Conservation (phyloP, 176 grass and related monocot species). For the Avena sativa region DNA sequence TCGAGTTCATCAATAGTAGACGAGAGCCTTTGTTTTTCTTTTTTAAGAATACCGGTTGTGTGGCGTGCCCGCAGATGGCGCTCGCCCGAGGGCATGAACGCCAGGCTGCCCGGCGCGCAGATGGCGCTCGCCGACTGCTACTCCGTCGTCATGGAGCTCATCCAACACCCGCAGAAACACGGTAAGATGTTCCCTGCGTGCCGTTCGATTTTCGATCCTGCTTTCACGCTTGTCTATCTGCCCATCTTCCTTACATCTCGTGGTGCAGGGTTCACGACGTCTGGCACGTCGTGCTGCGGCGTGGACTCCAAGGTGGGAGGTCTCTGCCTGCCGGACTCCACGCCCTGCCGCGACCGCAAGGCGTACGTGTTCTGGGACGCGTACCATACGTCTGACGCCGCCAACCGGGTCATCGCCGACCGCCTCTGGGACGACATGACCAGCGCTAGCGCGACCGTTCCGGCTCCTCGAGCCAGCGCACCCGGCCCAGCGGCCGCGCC, state of each 20-base stretch:
- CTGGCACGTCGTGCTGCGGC: conserved; percentile 89
- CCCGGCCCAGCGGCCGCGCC: background rate
- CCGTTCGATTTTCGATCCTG: background rate
- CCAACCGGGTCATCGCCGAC: conserved; percentile 82
- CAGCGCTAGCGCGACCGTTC: conserved; percentile 1
- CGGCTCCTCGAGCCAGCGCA: conserved; percentile 4
- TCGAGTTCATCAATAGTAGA: no score
- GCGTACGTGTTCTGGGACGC: conserved; percentile 97
- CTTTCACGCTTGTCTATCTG: background rate
- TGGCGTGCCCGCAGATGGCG: conserved; percentile 45
- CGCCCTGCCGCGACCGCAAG: conserved; percentile 70
- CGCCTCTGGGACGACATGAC: conserved; percentile 60
- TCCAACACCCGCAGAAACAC: conserved; percentile 65
- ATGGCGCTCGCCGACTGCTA: conserved; percentile 73
- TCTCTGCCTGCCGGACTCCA: conserved; percentile 76
- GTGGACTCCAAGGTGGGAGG: conserved; percentile 81
- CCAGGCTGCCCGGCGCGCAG: conserved; percentile 68
- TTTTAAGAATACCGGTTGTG: no score
- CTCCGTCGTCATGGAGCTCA: conserved; percentile 84
- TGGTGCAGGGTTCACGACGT: conserved; percentile 70
- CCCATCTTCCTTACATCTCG: background rate
- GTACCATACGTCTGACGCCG: conserved; percentile 92
- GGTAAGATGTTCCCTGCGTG: conserved; percentile 47
- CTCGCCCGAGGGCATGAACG: conserved; percentile 58
- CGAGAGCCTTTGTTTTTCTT: no score